A percentile compares a stretch with the other conserved stretches of the same genome.
Evolutionary conservation across 176 grass and related monocot species (phyloP).

Genomic region (Elaeis guineensis): DNA sequence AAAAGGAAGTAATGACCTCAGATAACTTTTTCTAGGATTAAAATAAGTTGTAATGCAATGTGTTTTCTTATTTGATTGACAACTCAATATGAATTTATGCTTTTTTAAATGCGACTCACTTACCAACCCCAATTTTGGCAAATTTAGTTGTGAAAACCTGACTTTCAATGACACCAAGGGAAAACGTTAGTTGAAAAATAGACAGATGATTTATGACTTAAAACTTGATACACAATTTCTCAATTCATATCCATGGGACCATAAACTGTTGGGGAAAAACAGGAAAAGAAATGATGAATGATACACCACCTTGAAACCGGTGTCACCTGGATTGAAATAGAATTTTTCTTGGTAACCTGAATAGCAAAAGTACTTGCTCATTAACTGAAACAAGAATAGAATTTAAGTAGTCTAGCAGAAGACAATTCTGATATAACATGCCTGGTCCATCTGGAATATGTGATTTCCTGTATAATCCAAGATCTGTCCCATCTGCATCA

Average conservation of each 20-base stretch:
- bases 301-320: constrained; percentile 71
- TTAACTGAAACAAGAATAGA: background rate
- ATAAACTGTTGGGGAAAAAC: too few species aligned
- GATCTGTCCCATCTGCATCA: constrained; percentile 85
- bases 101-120: constrained; percentile 16
- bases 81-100: too few species aligned
- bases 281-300: background rate
- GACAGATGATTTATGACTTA: too few species aligned
- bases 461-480: constrained; percentile 92
- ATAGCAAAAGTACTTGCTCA: constrained; percentile 6
- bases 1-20: background rate
- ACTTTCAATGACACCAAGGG: background rate
- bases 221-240: too few species aligned
- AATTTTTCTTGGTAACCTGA: constrained; percentile 95
- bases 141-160: constrained; percentile 88
- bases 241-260: too few species aligned
- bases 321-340: constrained; percentile 92
- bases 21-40: too few species aligned
- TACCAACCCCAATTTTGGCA: constrained; percentile 90
- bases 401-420: background rate
- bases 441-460: constrained; percentile 97
- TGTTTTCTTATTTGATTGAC: too few species aligned
- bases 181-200: background rate
- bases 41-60: too few species aligned
- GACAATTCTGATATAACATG: constrained; percentile 10